Percentiles rank a stretch among this genome's conserved stretches.
These are phyloP conservation scores for Actinomortierella ambigua DNA, from an alignment of 371 early-diverging fungal species.

Conservation along the genomic window DNA sequence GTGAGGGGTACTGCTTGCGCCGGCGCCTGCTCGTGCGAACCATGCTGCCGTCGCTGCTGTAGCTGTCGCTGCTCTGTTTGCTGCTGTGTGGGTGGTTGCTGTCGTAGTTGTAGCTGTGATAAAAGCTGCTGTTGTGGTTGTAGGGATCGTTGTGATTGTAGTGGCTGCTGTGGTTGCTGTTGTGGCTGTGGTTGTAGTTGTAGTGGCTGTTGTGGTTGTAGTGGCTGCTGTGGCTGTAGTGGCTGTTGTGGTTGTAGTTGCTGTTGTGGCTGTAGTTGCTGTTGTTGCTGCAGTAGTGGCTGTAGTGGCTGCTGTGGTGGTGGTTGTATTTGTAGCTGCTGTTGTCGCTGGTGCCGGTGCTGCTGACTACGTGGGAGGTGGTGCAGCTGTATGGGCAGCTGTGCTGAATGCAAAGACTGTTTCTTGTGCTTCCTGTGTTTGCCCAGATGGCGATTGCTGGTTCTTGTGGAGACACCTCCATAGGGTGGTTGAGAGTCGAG, in stretches of 20 bases:
- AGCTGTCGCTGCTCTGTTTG: slow-evolving; percentile 14
- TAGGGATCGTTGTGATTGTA: not conserved
- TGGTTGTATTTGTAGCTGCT: not conserved
- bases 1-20: slow-evolving; percentile 10
- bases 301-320: no score
- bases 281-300: no score
- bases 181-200: no score
- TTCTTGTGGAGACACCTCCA: slow-evolving; percentile 7
- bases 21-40: slow-evolving; percentile 13
- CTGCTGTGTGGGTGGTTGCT: slow-evolving; percentile 10
- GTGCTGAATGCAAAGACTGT: slow-evolving; percentile 1
- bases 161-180: slow-evolving; percentile 2
- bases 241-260: slow-evolving; percentile 14
- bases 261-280: slow-evolving; percentile 15
- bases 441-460: slow-evolving; percentile 6
- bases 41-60: slow-evolving; percentile 18
- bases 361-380: slow-evolving; percentile 1
- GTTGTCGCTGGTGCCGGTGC: slow-evolving; percentile 9
- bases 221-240: slow-evolving; percentile 7
- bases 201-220: not conserved
- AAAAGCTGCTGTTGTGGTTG: not conserved
- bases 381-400: not conserved
- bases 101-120: no score
- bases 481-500: not conserved
- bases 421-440: not conserved